Base-by-base conservation (phyloP, 495 filamentous ascomycete genomes). In the Gamarada debralockiae region DNA sequence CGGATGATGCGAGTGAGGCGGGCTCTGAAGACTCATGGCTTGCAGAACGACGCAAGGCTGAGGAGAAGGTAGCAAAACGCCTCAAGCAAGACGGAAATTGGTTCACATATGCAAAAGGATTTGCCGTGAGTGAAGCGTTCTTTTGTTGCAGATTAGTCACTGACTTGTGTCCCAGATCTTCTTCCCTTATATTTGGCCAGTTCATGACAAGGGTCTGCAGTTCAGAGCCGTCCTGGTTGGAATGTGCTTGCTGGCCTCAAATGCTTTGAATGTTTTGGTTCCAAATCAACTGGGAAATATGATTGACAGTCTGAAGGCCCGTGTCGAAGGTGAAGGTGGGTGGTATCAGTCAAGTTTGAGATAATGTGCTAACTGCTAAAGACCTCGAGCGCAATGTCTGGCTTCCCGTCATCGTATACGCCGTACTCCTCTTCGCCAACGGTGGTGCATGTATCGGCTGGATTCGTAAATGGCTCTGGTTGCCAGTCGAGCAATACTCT, bases 221-320 rank as follows among this genome's bases (percentile, higher is more conserved):
- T 49, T 82, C 14, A 71, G 74, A 17, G 72, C 81, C 42, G 58
- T 76, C 9, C 69, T 82, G 14, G 77, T 86, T 25, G 81, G 74
- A 2, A 18, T 81, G 10, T 88, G 84, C 57, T 60, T 89, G n/a
- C 63, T 86, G 15, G 65, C 73, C 29, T 73, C 74, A 22, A 84
- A 85, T 62, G 74, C 71, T 2, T 65, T 89, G 43, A 82, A 84
- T 53, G 70, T 88, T 18, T 63, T 87, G 21, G 76, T 86, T 47
- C 85, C 85, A 22, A 76, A 80, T 22, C 85, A 87, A 57, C 71
- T 85, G 23, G 85, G 85, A 38, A 74, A 80, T 45, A 73, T 87
- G 29, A 73, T 80, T 47, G 76, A 87, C 57, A 72, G 68, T 29
- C 66, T 87, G 38, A 59, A 41, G 10, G 44, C 45, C 24, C 58